A percentile compares a stretch with the other conserved stretches of the same genome.
Evolutionary conservation across 306 rosid genomes (phyloP).

Genomic region (Mimosa bimucronata): DNA sequence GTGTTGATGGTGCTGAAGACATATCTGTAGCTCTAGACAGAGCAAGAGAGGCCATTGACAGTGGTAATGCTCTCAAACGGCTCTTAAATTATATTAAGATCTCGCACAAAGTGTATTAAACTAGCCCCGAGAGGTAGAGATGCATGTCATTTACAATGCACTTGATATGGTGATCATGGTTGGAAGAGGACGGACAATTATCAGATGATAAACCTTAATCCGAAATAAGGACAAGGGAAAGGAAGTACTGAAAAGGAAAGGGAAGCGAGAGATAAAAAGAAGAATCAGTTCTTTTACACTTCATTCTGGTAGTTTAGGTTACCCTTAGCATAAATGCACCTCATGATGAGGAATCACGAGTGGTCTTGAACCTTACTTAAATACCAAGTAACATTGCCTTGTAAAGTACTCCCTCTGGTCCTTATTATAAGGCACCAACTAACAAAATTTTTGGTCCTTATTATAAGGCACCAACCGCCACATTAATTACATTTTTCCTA

Average conservation of each 20-base stretch:
- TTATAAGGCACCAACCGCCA: too few relatives aligned
- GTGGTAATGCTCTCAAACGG: constrained; percentile 84
- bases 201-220: not conserved
- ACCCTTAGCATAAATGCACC: not conserved
- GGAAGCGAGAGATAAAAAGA: not conserved
- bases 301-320: constrained; percentile 33
- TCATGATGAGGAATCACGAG: not conserved
- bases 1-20: constrained; percentile 89
- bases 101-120: constrained; percentile 59
- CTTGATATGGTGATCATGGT: constrained; percentile 4
- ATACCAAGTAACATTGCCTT: not conserved
- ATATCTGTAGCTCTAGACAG: constrained; percentile 72
- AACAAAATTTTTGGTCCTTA: too few relatives aligned
- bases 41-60: constrained; percentile 94
- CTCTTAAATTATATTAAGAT: constrained; percentile 76
- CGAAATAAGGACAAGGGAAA: not conserved
- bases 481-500: too few relatives aligned
- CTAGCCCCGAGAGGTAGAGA: constrained; percentile 23
- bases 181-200: constrained; percentile 23
- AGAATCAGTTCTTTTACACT: constrained; percentile 5
- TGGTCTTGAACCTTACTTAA: not conserved
- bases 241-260: too few relatives aligned
- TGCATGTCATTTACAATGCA: constrained; percentile 6
- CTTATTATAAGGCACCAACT: too few relatives aligned
- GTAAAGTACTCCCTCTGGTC: too few relatives aligned